These are phyloP conservation scores for Paramecium pentaurelia DNA, from an alignment of 73 alveolate genomes.

Conservation along the genomic window DNA sequence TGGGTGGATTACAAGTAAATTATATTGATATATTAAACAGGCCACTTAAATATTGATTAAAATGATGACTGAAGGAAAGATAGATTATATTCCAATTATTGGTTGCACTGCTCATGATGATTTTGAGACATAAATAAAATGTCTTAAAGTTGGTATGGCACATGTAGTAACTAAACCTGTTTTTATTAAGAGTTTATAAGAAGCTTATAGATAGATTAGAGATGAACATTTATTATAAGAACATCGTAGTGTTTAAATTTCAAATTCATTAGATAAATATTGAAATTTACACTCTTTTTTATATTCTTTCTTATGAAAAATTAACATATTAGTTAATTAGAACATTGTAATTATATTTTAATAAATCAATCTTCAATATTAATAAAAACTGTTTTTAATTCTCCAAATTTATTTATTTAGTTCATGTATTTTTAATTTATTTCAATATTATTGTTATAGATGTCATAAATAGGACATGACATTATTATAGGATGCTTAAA, in stretches of 20 bases:
- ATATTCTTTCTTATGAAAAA: neutral
- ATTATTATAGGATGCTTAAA: neutral
- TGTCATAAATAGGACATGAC: neutral
- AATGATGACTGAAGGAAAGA: neutral
- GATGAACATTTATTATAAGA: neutral
- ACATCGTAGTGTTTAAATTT: neutral
- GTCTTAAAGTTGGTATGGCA: neutral
- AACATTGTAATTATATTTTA: neutral
- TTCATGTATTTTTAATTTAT: neutral
- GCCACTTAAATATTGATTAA: neutral
- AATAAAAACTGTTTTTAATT: neutral
- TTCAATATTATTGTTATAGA: neutral
- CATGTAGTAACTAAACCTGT: neutral
- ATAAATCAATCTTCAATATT: neutral
- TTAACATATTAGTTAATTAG: neutral
- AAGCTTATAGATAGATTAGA: neutral
- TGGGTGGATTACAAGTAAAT: neutral
- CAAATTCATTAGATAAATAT: neutral
- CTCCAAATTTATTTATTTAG: neutral
- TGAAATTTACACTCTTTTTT: neutral
- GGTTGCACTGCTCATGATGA: slow-evolving; percentile 45
- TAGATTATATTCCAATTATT: neutral
- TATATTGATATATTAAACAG: neutral
- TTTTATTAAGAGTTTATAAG: neutral
- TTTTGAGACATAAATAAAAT: neutral